These are phyloP conservation scores for Exophiala spinifera DNA, from an alignment of 2,329 filamentous ascomycete genomes.

Conservation along the genomic window DNA sequence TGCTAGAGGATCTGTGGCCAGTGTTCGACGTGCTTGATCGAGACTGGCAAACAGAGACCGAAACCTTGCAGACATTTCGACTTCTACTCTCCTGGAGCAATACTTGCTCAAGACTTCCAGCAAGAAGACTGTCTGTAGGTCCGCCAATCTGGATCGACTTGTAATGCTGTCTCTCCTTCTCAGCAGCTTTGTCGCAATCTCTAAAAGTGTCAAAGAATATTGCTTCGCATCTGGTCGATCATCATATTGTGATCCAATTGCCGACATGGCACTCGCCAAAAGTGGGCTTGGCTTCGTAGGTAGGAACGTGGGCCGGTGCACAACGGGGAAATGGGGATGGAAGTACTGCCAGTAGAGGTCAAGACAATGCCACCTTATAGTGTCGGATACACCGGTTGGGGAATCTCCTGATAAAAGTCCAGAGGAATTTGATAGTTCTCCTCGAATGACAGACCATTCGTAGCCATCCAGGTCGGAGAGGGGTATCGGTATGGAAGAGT, in stretches of 20 bases:
- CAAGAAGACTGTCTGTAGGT: constrained; percentile 38
- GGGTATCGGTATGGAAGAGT: constrained; percentile 39
- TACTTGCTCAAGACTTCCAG: constrained; percentile 37
- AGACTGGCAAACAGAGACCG: constrained; percentile 36
- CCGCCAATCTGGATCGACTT: constrained; percentile 34
- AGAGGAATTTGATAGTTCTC: constrained; percentile 37
- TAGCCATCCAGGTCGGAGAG: constrained; percentile 40
- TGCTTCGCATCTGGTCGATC: constrained; percentile 34
- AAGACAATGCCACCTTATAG: constrained; percentile 38
- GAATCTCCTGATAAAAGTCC: constrained; percentile 34
- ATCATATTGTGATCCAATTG: constrained; percentile 38
- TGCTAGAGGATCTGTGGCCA: constrained; percentile 33
- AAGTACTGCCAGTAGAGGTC: constrained; percentile 38
- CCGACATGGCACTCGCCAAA: constrained; percentile 36
- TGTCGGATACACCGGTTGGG: constrained; percentile 37
- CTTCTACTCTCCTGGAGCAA: constrained; percentile 33
- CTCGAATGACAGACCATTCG: constrained; percentile 39
- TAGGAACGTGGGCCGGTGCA: constrained; percentile 35
- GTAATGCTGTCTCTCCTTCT: constrained; percentile 33
- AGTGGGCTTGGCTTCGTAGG: constrained; percentile 34
- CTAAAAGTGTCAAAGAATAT: constrained; percentile 35
- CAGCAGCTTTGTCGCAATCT: constrained; percentile 35
- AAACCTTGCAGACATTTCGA: constrained; percentile 36
- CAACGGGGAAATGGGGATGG: constrained; percentile 36
- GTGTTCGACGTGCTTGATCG: constrained; percentile 31